A percentile compares a stretch with the other conserved stretches of the same genome.
Conservation (phyloP, 177 flowering plant genomes). For the Vitis hybrid region DNA sequence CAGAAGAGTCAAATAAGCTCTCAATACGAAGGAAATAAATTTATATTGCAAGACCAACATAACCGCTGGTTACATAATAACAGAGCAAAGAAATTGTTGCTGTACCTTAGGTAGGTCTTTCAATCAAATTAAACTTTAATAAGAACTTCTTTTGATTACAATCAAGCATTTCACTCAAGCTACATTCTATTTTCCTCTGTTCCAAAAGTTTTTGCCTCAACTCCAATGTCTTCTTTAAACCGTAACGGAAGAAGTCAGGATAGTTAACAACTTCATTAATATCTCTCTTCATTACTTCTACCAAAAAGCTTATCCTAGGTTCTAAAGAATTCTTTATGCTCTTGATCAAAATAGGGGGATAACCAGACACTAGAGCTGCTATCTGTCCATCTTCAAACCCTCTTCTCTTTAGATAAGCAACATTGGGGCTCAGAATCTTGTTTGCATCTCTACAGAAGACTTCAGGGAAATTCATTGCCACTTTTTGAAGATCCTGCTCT, state of each 20-base stretch:
- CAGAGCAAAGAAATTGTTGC: neutral
- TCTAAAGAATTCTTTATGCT: conserved; percentile 80
- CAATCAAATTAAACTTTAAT: conserved; percentile 51
- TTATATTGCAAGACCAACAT: neutral
- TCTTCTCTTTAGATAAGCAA: conserved; percentile 42
- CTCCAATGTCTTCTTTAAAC: conserved; percentile 82
- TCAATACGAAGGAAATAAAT: neutral
- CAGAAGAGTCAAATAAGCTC: neutral
- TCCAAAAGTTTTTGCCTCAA: conserved; percentile 66
- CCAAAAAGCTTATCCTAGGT: conserved; percentile 79
- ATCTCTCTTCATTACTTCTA: conserved; percentile 74
- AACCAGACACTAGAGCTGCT: conserved; percentile 64
- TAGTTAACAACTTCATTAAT: conserved; percentile 67
- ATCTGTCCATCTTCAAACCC: conserved; percentile 67
- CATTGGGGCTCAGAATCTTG: conserved; percentile 70
- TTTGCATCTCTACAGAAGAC: conserved; percentile 82
- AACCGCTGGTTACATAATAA: conserved; percentile 5
- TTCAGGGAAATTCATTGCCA: conserved; percentile 67
- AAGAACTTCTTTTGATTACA: conserved; percentile 73
- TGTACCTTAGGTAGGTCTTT: conserved; percentile 29
- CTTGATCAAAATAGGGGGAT: conserved; percentile 86
- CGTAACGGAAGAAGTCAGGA: conserved; percentile 81
- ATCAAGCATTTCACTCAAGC: conserved; percentile 90
- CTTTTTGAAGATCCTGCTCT: conserved; percentile 53
- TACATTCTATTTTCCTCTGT: conserved; percentile 50